phyloP scores from a whole-genome alignment of 1,284 basidiomycete species.

The Naganishia albida region DNA sequence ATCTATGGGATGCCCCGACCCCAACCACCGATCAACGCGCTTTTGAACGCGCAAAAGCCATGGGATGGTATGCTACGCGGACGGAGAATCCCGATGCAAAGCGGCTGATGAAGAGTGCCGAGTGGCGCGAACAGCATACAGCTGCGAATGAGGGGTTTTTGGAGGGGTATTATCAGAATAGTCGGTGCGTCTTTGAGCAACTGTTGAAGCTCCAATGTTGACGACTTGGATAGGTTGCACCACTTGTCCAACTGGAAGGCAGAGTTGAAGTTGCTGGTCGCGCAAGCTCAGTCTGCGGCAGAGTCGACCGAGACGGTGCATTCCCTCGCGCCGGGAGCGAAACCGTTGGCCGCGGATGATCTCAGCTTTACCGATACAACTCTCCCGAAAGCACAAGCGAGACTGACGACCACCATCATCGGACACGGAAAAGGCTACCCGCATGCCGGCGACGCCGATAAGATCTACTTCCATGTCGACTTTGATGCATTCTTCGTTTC shows the following conservation, averaged over 20 bases:
- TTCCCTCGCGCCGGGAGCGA: slow-evolving; percentile 32
- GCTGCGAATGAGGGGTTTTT: slow-evolving; percentile 83
- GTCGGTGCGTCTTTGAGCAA: slow-evolving; percentile 55
- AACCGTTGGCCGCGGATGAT: slow-evolving; percentile 2
- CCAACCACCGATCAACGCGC: slow-evolving; percentile 57
- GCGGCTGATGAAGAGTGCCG: slow-evolving; percentile 72
- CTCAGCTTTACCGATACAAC: slow-evolving; percentile 30
- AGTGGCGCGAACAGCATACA: slow-evolving; percentile 84
- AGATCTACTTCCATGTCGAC: slow-evolving; percentile 88
- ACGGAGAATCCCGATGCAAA: slow-evolving; percentile 69
- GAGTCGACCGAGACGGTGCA: slow-evolving; percentile 52
- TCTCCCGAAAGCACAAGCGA: slow-evolving; percentile 37
- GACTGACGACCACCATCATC: slow-evolving; percentile 6
- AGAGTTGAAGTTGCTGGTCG: slow-evolving; percentile 78
- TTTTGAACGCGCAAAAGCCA: slow-evolving; percentile 54
- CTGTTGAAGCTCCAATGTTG: slow-evolving; percentile 24
- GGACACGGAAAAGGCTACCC: slow-evolving; percentile 9
- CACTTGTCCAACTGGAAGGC: slow-evolving; percentile 91
- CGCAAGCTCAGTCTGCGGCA: slow-evolving; percentile 71
- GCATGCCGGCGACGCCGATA: slow-evolving; percentile 51
- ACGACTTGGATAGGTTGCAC: slow-evolving; percentile 61
- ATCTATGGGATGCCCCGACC: neutral
- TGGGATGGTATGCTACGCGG: slow-evolving; percentile 62
- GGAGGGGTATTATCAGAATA: slow-evolving; percentile 86
- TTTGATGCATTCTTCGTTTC: slow-evolving; percentile 98